Evolutionary conservation across 495 filamentous ascomycete species (phyloP), one percentile per base, ranked within the genome.

Genomic region (Penicillium angulare): DNA sequence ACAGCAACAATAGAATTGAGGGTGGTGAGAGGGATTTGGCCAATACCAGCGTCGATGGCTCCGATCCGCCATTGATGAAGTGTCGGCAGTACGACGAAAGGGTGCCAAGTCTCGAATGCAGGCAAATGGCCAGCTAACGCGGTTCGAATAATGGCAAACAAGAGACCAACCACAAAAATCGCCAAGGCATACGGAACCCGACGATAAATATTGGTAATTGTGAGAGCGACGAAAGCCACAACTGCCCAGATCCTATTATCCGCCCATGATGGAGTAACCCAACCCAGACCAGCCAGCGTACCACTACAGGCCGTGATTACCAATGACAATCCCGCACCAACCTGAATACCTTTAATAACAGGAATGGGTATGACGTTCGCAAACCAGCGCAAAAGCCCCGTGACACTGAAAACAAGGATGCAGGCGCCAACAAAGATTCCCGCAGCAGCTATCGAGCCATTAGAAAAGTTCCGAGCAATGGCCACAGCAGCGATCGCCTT

Each of bases 1-100:
- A 90, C 90, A 0, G 92, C 92, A 44, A 97, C 84, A 43, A 97
- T 76, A 5, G 90, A 96, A 71, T 97, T 97, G 21, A 97, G 77
- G 0, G 87, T 86, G 0, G 92, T 97, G 16, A 97, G 79, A 1
- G 92, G 92, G 16, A 97, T 74, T 59, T 97, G 92, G 8, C 89
- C 89, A 24, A 96, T 73, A 43, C 86, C 88, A 56, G 79, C 82
- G 57, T 74, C 79, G 5, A 82, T 35, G 3, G 74, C 69, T 24
- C 81, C 82, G 5, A 65, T 65, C 0, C 52, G 49, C 66, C 79
- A 83, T 35, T 79, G 67, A 9, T 53, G 39, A 29, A 72, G 68
- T 27, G 51, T 55, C 2, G 83, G 83, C 5, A 81, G 29, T 12
- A 68, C 57, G 31, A 75, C 42, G 24, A 42, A 61, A 0, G 78